Evolutionary conservation across 2,329 filamentous ascomycete genomes (phyloP), one percentile per base, ranked within the genome.

Genomic region (Monilinia polystroma): DNA sequence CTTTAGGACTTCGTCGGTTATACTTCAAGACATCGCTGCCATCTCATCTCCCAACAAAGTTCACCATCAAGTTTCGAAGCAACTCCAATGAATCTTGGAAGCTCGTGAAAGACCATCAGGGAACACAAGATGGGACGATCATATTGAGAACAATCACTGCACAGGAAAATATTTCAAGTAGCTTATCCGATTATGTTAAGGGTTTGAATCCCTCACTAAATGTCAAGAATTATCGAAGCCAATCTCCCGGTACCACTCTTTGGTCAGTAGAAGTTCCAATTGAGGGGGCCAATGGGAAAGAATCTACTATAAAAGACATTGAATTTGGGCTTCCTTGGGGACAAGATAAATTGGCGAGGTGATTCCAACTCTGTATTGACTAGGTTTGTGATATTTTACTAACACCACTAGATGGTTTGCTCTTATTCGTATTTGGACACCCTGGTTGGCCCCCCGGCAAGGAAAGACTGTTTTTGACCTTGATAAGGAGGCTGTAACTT

Each of bases 401-500:
- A 29, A 73, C 35, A 20, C 3, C 41, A 18, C 12, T 64, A 86
- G 90, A 72, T 96, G 92, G 87, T 94, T 97, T 76, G 87, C 91
- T 10, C 79, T 97, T 16, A 88, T 96, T 6, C 87, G 93, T 23
- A 81, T 91, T 4, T 95, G 89, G 87, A 85, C 84, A 45, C 90
- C 93, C 1, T 98, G 94, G 94, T 80, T 97, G 14, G 92, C 90
- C 10, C 94, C 94, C n/a, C 83, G 92, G 51, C 93, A 97, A 76
- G 93, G 93, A 16, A 87, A 85, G 69, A 78, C 80, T 4, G 79
- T 79, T 0, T 90, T 96, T 66, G 79, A 80, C 5, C 80, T 93
- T 5, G 89, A 92, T 68, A 91, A 93, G 72, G 91, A 96, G 73
- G 92, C 87, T 1, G 79, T 97, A 2, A 76, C 96, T 23, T 87